Percentiles rank a stretch among this genome's conserved stretches.
These are phyloP conservation scores for Colletotrichum australisinense DNA, from an alignment of 2,329 filamentous ascomycete species.

Conservation along the genomic window DNA sequence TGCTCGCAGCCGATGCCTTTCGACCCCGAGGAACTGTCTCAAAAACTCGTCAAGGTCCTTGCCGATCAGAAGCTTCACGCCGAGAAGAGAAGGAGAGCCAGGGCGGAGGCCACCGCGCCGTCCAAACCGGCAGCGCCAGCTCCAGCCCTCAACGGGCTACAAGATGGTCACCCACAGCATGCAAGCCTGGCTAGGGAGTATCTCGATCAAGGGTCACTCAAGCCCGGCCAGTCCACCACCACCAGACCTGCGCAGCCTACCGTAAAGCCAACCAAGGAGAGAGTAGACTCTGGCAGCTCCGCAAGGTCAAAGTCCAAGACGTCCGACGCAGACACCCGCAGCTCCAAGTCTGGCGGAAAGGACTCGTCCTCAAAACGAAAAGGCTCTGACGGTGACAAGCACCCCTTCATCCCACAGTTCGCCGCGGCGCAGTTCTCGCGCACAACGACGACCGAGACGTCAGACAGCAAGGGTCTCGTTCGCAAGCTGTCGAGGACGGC, in stretches of 20 bases:
- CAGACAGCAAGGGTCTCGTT: conserved; percentile 47
- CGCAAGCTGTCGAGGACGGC: conserved; percentile 58
- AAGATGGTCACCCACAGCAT: conserved; percentile 4
- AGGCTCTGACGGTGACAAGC: conserved; percentile 39
- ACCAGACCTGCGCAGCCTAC: not conserved
- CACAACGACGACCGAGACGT: conserved; percentile 61
- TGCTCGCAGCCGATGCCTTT: conserved; percentile 47
- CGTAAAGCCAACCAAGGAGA: not conserved
- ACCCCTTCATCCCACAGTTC: conserved; percentile 64
- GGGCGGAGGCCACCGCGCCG: conserved; percentile 40
- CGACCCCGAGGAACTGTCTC: conserved; percentile 66
- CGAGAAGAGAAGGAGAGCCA: conserved; percentile 47
- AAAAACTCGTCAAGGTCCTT: conserved; percentile 62
- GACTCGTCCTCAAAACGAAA: conserved; percentile 14
- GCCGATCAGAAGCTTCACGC: conserved; percentile 59
- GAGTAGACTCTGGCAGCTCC: not conserved
- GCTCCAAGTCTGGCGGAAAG: conserved; percentile 15
- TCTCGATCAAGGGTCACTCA: conserved; percentile 20
- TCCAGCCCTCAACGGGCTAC: not conserved
- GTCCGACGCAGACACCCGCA: conserved; percentile 30
- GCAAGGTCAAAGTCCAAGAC: conserved; percentile 32
- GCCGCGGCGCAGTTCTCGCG: conserved; percentile 66
- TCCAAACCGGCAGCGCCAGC: not conserved
- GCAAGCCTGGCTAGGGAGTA: conserved; percentile 17
- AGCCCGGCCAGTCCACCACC: conserved; percentile 7